Base-by-base conservation (phyloP, 345 rosid genomes). In the Gossypium arboreum region DNA sequence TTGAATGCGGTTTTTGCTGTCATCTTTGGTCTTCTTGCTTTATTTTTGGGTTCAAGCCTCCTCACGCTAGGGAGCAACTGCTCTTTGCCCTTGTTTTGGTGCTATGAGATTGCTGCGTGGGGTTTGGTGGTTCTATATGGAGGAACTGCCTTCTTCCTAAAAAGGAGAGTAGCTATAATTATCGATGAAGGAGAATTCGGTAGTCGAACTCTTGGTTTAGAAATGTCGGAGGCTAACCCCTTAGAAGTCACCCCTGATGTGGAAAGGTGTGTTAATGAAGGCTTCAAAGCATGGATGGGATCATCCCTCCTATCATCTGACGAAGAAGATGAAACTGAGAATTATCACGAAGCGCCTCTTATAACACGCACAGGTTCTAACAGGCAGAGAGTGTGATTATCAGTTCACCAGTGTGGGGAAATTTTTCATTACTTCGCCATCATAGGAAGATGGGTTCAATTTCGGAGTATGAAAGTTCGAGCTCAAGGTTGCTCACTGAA, bases 261-360 rank as follows among this genome's bases (percentile, higher is more conserved):
- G 63, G 98, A 94, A 85, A 88, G 89, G 79, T 89, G 88, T 43
- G 97, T 89, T 51, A 86, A 81, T 43, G 98, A 92, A 56, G 97
- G 98, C 74, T 94, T 94, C 68, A 92, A 83, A 82, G 75, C 97
- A 57, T 94, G 98, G 97, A 89, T 88, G 93, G 98, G 98, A 3
- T 87, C 97, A n/a, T 87, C 98, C 71, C 81, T 84, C 74, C 83
- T 90, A 71, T 92, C 97, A 47, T 94, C 98, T 24, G 97, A 90
- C 43, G 98, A 94, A 55, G 98, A 91, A 84, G 98, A 91, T 66
- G 93, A 91, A 76, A 87, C 88, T 0, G 87, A 90, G 52, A 78
- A 75, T 81, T 86, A 87, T 59, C 27, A 56, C 62, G 91, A 92
- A 78, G 77, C 76, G n/a, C 82, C 89, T 13, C 80, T 78, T n/a